Percentiles rank a stretch among this genome's conserved stretches.
Evolutionary conservation across 768 basidiomycete species (phyloP).

Genomic region (Arthromyces matolae): DNA sequence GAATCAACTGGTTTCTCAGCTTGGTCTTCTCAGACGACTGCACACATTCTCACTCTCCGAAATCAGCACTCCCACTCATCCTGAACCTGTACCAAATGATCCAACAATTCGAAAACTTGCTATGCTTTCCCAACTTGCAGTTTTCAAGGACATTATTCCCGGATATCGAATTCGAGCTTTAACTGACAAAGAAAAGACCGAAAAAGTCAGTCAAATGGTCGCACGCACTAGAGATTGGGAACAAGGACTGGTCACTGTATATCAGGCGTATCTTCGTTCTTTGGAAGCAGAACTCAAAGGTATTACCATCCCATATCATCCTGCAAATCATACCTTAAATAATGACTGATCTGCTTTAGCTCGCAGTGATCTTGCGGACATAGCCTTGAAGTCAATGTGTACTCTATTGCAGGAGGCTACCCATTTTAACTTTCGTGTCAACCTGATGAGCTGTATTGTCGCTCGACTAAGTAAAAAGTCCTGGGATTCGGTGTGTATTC

Average conservation of each 20-base stretch:
- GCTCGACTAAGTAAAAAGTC: constrained; percentile 77
- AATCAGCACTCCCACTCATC: constrained; percentile 65
- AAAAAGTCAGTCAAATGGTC: constrained; percentile 94
- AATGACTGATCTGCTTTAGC: too few relatives aligned
- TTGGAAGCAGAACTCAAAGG: constrained; percentile 89
- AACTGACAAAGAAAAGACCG: constrained; percentile 85
- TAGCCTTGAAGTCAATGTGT: constrained; percentile 84
- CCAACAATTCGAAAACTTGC: constrained; percentile 81
- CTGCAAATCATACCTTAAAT: too few relatives aligned
- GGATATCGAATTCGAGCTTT: constrained; percentile 92
- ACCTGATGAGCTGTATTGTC: constrained; percentile 87
- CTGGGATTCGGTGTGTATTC: constrained; percentile 76
- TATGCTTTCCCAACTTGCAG: constrained; percentile 84
- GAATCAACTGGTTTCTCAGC: constrained; percentile 42
- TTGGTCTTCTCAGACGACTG: constrained; percentile 84
- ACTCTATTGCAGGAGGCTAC: constrained; percentile 76
- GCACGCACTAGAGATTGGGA: constrained; percentile 90
- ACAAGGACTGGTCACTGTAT: constrained; percentile 83
- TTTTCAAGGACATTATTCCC: constrained; percentile 95
- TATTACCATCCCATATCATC: constrained; percentile 29
- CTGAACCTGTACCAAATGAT: constrained; percentile 76
- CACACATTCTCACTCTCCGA: constrained; percentile 83
- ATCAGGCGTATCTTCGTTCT: constrained; percentile 83
- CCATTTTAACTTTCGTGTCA: constrained; percentile 95
- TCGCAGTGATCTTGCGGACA: constrained; percentile 60